Percentiles rank a stretch among this genome's conserved stretches.
These are phyloP conservation scores for Corrigiola litoralis DNA, from an alignment of 179 eudicot species.

Conservation along the genomic window DNA sequence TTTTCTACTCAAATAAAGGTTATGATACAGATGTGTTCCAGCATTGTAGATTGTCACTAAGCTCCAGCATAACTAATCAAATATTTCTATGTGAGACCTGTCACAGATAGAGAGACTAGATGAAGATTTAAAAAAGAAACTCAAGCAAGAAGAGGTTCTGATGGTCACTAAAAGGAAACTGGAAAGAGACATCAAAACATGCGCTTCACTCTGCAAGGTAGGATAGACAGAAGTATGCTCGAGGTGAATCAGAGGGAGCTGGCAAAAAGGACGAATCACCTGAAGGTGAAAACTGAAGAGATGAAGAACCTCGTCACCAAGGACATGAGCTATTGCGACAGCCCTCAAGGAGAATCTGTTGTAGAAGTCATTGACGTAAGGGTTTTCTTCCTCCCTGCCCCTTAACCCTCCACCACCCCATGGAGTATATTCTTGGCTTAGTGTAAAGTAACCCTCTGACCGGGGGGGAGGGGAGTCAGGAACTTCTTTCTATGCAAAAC, in stretches of 20 bases:
- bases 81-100: background rate
- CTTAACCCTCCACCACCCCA: no score
- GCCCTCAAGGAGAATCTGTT: no score
- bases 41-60: no score
- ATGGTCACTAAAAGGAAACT: background rate
- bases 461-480: no score
- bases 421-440: no score
- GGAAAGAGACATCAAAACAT: background rate
- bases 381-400: background rate
- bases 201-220: background rate
- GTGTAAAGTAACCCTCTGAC: no score
- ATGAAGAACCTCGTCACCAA: background rate
- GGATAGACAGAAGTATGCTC: background rate
- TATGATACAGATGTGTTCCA: no score
- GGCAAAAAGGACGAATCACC: background rate
- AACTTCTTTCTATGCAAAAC: no score
- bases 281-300: background rate
- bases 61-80: background rate
- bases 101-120: background rate
- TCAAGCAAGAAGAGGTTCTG: background rate
- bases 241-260: background rate
- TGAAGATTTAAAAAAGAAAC: background rate
- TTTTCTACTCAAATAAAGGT: no score
- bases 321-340: no score
- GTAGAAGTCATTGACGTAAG: conserved; percentile 3